Evolutionary conservation across 179 eudicot species (phyloP).

Genomic region (Carnegiea gigantea): DNA sequence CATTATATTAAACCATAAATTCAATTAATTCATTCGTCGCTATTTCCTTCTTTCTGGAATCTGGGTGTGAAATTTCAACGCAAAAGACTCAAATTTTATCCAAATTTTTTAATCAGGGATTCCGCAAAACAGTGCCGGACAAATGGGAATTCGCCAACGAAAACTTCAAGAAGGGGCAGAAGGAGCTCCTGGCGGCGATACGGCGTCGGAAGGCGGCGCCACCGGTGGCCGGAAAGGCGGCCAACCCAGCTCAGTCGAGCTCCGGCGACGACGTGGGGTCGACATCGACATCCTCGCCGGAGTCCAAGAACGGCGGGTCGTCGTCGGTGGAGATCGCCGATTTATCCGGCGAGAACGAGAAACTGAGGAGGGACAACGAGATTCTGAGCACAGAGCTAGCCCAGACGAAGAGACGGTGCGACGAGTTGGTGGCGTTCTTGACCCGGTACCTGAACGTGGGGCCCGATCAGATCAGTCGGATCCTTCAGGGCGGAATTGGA

Average conservation of each 20-base stretch:
- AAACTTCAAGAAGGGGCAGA: conserved; percentile 67
- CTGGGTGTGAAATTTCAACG: neutral
- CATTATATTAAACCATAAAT: neutral
- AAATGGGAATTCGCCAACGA: conserved; percentile 84
- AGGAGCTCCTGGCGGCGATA: conserved; percentile 57
- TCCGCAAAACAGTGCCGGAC: conserved; percentile 83
- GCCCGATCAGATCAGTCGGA: conserved; percentile 49
- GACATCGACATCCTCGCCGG: conserved; percentile 68
- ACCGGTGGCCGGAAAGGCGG: conserved; percentile 29
- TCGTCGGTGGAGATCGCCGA: conserved; percentile 36
- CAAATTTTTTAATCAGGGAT: conserved; percentile 50
- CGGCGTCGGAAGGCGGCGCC: conserved; percentile 65
- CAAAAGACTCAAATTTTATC: neutral
- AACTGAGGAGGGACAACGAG: conserved; percentile 58
- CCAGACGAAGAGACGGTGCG: conserved; percentile 67
- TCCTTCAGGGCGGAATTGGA: conserved; percentile 29
- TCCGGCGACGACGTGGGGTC: conserved; percentile 77
- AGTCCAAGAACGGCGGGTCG: conserved; percentile 45
- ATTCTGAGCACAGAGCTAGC: conserved; percentile 63
- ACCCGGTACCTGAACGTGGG: conserved; percentile 49
- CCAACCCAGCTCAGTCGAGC: conserved; percentile 33
- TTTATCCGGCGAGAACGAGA: conserved; percentile 68
- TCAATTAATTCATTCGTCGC: neutral
- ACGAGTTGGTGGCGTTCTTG: conserved; percentile 52
- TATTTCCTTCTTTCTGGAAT: neutral